Conservation (phyloP, 345 rosid genomes). For the Pseudoturritis turrita region DNA sequence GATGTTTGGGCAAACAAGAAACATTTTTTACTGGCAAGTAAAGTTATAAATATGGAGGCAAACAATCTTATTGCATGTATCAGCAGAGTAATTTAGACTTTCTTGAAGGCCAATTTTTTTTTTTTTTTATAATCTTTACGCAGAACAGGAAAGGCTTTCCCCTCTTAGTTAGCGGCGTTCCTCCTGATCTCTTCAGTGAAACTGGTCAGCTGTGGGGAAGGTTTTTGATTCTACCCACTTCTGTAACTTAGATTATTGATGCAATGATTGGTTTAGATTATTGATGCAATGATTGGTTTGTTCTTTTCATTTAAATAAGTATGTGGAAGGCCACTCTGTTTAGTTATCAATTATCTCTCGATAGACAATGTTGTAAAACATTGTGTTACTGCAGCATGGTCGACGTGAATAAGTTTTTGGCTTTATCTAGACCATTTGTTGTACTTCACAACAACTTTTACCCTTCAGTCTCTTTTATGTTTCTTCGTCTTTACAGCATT, state of each 20-base stretch:
- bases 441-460: background rate
- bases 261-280: background rate
- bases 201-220: constrained; percentile 97
- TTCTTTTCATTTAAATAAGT: background rate
- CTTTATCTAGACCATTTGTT: background rate
- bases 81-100: constrained; percentile 2
- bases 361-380: background rate
- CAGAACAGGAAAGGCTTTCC: constrained; percentile 88
- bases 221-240: constrained; percentile 33
- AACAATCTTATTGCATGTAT: background rate
- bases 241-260: background rate
- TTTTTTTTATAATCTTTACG: constrained; percentile 8
- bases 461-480: background rate
- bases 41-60: background rate
- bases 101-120: background rate
- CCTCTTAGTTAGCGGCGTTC: constrained; percentile 82
- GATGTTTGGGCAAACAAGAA: constrained; percentile 98
- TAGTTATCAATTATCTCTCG: background rate
- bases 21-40: constrained; percentile 72
- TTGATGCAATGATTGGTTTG: constrained; percentile 2
- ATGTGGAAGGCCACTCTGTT: background rate
- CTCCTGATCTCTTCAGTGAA: constrained; percentile 94
- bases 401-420: background rate
- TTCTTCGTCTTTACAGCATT: background rate
- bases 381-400: background rate